These are phyloP conservation scores for Leishmania arabica DNA, from an alignment of 208 protist species.

Conservation along the genomic window DNA sequence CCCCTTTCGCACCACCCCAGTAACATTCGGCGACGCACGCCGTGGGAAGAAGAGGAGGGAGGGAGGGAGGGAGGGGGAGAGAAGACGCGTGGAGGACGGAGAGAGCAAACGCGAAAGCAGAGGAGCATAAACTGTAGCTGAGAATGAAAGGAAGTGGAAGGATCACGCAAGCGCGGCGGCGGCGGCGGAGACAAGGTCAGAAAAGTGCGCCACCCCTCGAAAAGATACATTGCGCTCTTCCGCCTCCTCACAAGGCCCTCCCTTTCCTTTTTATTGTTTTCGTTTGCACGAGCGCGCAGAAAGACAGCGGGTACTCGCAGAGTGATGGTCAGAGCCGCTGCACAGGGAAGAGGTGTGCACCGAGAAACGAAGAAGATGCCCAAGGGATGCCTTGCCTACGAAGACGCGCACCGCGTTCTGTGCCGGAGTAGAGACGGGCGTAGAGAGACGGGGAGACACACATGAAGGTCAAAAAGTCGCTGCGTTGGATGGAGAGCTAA, in stretches of 20 bases:
- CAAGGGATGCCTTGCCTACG: background rate
- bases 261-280: background rate
- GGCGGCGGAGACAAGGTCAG: background rate
- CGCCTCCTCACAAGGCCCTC: no score
- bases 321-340: background rate
- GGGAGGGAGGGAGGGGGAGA: background rate
- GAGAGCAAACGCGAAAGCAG: background rate
- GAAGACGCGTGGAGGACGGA: background rate
- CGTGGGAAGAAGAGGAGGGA: no score
- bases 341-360: background rate
- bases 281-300: background rate
- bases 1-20: background rate
- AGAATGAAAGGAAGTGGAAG: background rate
- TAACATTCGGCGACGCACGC: background rate
- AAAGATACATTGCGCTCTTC: background rate
- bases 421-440: background rate
- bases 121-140: background rate
- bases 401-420: background rate
- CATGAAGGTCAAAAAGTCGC: background rate
- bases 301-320: background rate
- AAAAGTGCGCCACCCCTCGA: background rate
- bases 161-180: background rate
- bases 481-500: no score
- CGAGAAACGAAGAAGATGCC: background rate
- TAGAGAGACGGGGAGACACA: background rate